Base-by-base conservation (phyloP, 345 rosid genomes). In the Hirschfeldia incana region DNA sequence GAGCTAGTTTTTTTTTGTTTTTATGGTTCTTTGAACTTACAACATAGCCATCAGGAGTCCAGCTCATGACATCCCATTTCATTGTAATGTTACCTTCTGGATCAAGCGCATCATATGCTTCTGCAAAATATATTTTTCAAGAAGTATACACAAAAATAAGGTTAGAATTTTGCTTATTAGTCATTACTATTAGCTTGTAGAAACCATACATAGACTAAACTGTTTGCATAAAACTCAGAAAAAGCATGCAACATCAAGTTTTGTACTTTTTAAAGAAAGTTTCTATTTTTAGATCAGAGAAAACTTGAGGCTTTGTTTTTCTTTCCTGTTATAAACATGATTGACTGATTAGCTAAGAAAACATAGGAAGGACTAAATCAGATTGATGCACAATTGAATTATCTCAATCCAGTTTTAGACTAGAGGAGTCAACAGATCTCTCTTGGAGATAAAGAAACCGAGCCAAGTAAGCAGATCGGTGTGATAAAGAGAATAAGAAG, bases 41-140 rank as follows among this genome's bases (percentile, higher is more conserved):
- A 72, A 88, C 88, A 83, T 95, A 95, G 80, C 98, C 96, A 87
- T 93, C 99, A 67, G 98, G 84, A 36, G 88, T 93, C 99, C 99
- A 95, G 82, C 78, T 88, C 79, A 93, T 86, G 8, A 95, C 64
- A 72, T 95, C 99, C 99, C 99, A 95, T 87, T 93, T 94, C 85
- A 93, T 81, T 15, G 98, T 93, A 85, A 95, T 89, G 75, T 95
- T 95, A 15, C 98, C 98, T 51, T 69, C 88, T 37, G 98, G 98
- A 85, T 93, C 97, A 16, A 95, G 89, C 10, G 98, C 81, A 86
- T 95, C 99, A 69, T 90, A 95, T 29, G 98, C 96, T 83, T 91
- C 98, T 90, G 85, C 84, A 84, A 58, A 58, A 59, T 17, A 30
- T 73, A 42, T 46, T 46, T 39, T 39, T 36, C 4, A 6, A 15